Conservation (phyloP, 192 early-diverging fungal genomes). For the Podila verticillata region DNA sequence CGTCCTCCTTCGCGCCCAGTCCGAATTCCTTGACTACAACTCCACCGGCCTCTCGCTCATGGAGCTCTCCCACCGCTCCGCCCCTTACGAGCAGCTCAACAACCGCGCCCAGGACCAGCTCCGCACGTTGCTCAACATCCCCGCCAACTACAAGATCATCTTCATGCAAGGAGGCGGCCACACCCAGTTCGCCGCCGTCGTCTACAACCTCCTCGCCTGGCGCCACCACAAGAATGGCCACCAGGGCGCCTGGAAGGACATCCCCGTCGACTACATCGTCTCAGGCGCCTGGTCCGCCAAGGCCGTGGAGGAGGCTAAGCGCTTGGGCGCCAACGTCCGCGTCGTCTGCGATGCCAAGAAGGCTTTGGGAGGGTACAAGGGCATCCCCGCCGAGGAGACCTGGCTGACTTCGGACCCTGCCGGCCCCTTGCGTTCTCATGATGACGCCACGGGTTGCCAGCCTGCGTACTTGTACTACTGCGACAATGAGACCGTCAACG, state of each 20-base stretch:
- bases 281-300: constrained; percentile 93
- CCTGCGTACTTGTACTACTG: constrained; percentile 95
- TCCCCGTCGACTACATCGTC: constrained; percentile 88
- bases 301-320: constrained; percentile 85
- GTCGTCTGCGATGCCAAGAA: constrained; percentile 80
- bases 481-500: constrained; percentile 98
- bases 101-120: constrained; percentile 78
- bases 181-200: constrained; percentile 89
- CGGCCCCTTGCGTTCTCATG: not conserved
- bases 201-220: constrained; percentile 88
- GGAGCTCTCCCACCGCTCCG: constrained; percentile 95
- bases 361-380: constrained; percentile 57
- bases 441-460: constrained; percentile 66
- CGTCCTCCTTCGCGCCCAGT: constrained; percentile 87
- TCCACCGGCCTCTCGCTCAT: constrained; percentile 90
- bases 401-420: constrained; percentile 60
- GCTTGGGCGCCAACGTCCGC: constrained; percentile 83
- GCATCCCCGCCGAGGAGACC: constrained; percentile 65
- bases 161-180: constrained; percentile 98
- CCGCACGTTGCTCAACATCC: constrained; percentile 78
- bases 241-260: constrained; percentile 36
- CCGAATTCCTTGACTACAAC: constrained; percentile 85
- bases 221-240: constrained; percentile 27
- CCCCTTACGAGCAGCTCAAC: constrained; percentile 81
- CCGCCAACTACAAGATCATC: constrained; percentile 88